Evolutionary conservation across 2,329 filamentous ascomycete species (phyloP).

Genomic region (Lachnellula subtilissima): DNA sequence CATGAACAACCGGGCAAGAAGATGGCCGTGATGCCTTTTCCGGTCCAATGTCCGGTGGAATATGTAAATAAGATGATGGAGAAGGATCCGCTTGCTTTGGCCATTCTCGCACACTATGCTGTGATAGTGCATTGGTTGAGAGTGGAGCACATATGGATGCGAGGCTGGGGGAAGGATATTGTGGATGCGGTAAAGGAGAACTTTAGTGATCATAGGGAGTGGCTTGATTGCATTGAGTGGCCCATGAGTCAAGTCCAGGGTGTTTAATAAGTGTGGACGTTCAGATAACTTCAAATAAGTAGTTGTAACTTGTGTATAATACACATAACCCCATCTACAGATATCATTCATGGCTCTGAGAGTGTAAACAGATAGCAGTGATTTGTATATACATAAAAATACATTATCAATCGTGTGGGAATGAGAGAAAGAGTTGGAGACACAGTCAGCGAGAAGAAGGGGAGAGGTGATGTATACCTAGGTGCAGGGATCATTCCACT

Average conservation of each 20-base stretch:
- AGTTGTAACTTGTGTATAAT: too few species aligned
- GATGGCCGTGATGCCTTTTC: constrained; percentile 4
- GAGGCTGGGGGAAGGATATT: constrained; percentile 12
- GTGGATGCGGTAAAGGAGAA: constrained; percentile 5
- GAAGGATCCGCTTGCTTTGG: constrained; percentile 7
- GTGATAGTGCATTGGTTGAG: constrained; percentile 11
- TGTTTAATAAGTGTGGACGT: too few species aligned
- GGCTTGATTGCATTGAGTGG: constrained; percentile 2
- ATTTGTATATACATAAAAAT: too few species aligned
- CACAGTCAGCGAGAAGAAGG: too few species aligned
- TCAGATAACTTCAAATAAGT: too few species aligned
- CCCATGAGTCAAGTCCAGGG: not conserved
- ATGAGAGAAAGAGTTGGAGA: too few species aligned
- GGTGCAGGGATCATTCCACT: too few species aligned
- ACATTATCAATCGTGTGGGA: too few species aligned
- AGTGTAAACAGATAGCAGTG: too few species aligned
- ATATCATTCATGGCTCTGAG: too few species aligned
- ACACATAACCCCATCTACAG: too few species aligned
- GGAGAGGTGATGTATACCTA: too few species aligned
- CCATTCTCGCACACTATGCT: constrained; percentile 13
- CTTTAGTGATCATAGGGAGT: not conserved
- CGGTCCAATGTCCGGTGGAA: not conserved
- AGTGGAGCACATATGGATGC: constrained; percentile 7
- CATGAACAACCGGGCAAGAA: constrained; percentile 1
- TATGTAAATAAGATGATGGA: constrained; percentile 7